phyloP scores from a whole-genome alignment of 148 eudicot species.

The Simmondsia chinensis region DNA sequence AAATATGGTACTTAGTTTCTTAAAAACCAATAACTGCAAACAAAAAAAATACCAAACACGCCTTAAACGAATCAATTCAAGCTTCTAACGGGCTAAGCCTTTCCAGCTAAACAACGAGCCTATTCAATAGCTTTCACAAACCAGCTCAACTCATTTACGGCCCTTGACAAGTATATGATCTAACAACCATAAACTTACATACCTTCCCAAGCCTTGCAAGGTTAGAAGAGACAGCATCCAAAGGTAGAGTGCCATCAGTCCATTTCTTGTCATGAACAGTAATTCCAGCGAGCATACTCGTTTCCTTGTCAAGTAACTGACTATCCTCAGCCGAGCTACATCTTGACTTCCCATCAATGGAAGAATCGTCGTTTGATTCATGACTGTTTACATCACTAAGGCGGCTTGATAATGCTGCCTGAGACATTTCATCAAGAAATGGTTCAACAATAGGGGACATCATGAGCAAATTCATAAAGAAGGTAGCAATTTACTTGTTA shows the following conservation, averaged over 20 bases:
- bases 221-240: slow-evolving; percentile 50
- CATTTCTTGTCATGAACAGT: slow-evolving; percentile 93
- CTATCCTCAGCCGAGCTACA: slow-evolving; percentile 22
- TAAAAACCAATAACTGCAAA: no score
- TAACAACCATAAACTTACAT: slow-evolving; percentile 1
- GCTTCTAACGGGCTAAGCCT: no score
- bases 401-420: slow-evolving; percentile 94
- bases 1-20: no score
- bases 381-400: slow-evolving; percentile 67
- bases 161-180: no score
- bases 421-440: background rate
- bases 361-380: slow-evolving; percentile 38
- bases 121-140: no score
- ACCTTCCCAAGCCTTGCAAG: slow-evolving; percentile 98
- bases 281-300: slow-evolving; percentile 36
- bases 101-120: no score
- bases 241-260: slow-evolving; percentile 90
- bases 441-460: background rate
- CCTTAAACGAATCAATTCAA: no score
- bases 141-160: no score
- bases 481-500: no score
- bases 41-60: no score
- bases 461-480: no score
- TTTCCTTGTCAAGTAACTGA: slow-evolving; percentile 28
- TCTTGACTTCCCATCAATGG: slow-evolving; percentile 34